These are phyloP conservation scores for Xylaria sp. DNA, from an alignment of 2,329 filamentous ascomycete species.

Conservation along the genomic window DNA sequence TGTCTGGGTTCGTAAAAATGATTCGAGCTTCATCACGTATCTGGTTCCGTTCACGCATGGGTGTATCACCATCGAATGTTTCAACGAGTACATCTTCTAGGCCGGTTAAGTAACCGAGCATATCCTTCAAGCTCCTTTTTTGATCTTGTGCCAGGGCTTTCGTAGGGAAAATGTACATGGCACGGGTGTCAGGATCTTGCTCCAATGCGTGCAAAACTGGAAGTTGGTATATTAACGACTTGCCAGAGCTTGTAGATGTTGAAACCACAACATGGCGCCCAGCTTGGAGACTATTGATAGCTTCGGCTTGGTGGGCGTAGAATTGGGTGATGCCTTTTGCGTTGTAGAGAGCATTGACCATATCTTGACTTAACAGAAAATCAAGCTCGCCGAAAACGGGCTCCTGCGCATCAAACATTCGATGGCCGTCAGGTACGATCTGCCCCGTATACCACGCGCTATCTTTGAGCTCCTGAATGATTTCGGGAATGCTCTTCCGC, in stretches of 20 bases:
- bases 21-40: conserved; percentile 91
- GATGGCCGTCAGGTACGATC: conserved; percentile 91
- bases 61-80: conserved; percentile 95
- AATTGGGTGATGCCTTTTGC: conserved; percentile 85
- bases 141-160: conserved; percentile 98
- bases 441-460: conserved; percentile 91
- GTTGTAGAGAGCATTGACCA: conserved; percentile 98
- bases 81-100: conserved; percentile 83
- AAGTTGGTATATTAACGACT: conserved; percentile 97
- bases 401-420: conserved; percentile 87
- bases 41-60: conserved; percentile 78
- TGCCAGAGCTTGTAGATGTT: conserved; percentile 95
- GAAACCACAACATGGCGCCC: conserved; percentile 91
- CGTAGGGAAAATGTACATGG: conserved; percentile 98
- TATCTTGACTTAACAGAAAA: conserved; percentile 86
- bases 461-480: conserved; percentile 83
- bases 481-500: conserved; percentile 82
- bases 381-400: conserved; percentile 84
- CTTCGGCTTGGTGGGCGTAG: conserved; percentile 92
- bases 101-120: conserved; percentile 82
- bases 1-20: conserved; percentile 98
- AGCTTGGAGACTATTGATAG: conserved; percentile 86
- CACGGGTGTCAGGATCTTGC: conserved; percentile 77
- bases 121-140: conserved; percentile 84
- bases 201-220: conserved; percentile 91